phyloP scores from a whole-genome alignment of 2,329 filamentous ascomycete genomes.

The Scleromitrula shiraiana region DNA sequence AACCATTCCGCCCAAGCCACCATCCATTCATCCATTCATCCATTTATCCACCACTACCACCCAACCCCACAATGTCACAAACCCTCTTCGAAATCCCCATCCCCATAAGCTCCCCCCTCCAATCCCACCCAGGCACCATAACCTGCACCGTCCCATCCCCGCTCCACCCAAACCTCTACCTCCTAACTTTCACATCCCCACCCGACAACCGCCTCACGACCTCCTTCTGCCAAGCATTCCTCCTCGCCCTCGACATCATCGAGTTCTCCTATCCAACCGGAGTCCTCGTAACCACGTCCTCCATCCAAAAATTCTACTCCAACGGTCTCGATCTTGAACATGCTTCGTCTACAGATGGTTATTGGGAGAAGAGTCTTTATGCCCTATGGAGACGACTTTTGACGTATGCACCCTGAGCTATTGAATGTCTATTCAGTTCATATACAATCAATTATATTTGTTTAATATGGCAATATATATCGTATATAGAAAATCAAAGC shows the following conservation, averaged over 20 bases:
- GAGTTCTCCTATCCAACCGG: constrained; percentile 57
- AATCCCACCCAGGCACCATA: constrained; percentile 46
- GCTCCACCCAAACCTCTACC: constrained; percentile 44
- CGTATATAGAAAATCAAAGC: no score
- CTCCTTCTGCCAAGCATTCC: constrained; percentile 57
- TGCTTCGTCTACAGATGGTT: constrained; percentile 51
- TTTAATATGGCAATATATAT: no score
- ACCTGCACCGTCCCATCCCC: constrained; percentile 52
- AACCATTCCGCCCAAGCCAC: no score
- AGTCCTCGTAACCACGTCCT: constrained; percentile 69
- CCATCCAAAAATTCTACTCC: constrained; percentile 70
- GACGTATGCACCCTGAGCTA: no score
- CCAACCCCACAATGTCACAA: constrained; percentile 5
- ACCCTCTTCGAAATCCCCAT: constrained; percentile 54
- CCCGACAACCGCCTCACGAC: constrained; percentile 71
- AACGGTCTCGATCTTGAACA: constrained; percentile 74
- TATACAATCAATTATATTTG: no score
- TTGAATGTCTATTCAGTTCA: no score
- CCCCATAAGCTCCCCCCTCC: constrained; percentile 34
- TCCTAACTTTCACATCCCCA: constrained; percentile 62
- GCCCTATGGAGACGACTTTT: constrained; percentile 56
- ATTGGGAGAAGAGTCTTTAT: constrained; percentile 54
- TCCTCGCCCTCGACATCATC: constrained; percentile 66
- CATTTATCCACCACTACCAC: background rate
- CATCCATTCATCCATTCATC: background rate